phyloP scores from a whole-genome alignment of 1,284 basidiomycete genomes.

The Porogramme epimiltina region DNA sequence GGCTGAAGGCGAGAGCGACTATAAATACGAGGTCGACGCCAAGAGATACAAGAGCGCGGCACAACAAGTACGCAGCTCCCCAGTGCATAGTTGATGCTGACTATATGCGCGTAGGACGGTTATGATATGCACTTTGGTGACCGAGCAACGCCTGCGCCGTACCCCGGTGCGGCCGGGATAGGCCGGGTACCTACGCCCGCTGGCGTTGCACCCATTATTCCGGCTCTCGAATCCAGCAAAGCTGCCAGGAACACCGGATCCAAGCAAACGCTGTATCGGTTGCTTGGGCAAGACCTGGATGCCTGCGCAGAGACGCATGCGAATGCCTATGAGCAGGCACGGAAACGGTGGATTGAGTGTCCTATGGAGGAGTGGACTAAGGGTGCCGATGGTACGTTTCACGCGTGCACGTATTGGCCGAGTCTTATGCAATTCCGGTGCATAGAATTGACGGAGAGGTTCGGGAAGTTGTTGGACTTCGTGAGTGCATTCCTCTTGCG shows the following conservation, averaged over 20 bases:
- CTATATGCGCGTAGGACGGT: slow-evolving; percentile 16
- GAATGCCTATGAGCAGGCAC: slow-evolving; percentile 28
- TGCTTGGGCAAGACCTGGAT: slow-evolving; percentile 31
- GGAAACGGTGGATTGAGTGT: slow-evolving; percentile 34
- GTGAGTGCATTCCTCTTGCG: slow-evolving; percentile 18
- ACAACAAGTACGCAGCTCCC: slow-evolving; percentile 7
- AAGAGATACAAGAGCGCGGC: slow-evolving; percentile 26
- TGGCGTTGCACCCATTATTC: not conserved
- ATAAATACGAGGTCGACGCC: slow-evolving; percentile 18
- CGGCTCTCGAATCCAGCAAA: not conserved
- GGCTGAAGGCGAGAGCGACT: slow-evolving; percentile 21
- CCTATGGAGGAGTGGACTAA: slow-evolving; percentile 33
- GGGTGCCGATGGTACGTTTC: slow-evolving; percentile 29
- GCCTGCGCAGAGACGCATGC: slow-evolving; percentile 25
- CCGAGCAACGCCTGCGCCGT: slow-evolving; percentile 8
- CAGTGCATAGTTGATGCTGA: not conserved
- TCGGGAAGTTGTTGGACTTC: slow-evolving; percentile 29
- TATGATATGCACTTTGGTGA: slow-evolving; percentile 9
- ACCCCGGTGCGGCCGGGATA: not conserved
- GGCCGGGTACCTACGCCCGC: not conserved
- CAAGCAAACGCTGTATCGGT: slow-evolving; percentile 23
- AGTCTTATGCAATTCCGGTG: not conserved
- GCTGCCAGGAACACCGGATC: not conserved
- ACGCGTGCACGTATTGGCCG: not conserved
- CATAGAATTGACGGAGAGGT: slow-evolving; percentile 25